phyloP scores from a whole-genome alignment of 2,329 filamentous ascomycete genomes.

The Alternaria viburni region DNA sequence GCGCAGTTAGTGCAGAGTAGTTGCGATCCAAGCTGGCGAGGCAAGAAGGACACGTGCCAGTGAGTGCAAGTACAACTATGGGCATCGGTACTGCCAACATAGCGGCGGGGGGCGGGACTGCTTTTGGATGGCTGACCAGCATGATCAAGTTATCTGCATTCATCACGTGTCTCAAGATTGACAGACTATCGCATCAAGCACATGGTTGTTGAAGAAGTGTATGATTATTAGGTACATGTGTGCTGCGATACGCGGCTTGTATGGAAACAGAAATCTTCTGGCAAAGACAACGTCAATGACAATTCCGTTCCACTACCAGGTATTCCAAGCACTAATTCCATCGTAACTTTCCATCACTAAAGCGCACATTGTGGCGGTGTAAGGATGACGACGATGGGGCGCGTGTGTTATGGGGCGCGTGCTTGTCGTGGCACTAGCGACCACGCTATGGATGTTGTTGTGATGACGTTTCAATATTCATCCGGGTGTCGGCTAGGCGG shows the following conservation, averaged over 20 bases:
- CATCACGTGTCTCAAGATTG: background rate
- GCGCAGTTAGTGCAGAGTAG: background rate
- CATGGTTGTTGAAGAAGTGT: background rate
- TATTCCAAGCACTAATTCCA: background rate
- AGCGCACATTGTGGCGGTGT: background rate
- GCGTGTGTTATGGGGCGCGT: background rate
- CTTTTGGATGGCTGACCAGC: background rate
- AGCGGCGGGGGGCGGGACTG: background rate
- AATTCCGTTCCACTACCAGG: background rate
- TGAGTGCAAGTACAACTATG: background rate
- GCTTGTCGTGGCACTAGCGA: background rate
- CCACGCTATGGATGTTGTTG: slow-evolving; percentile 1
- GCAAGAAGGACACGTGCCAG: background rate
- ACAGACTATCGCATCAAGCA: background rate
- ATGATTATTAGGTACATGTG: background rate
- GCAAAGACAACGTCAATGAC: background rate
- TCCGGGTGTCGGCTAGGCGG: background rate
- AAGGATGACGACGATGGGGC: background rate
- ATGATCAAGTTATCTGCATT: background rate
- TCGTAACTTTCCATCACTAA: background rate
- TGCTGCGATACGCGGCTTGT: background rate
- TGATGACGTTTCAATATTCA: slow-evolving; percentile 5
- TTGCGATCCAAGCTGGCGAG: background rate
- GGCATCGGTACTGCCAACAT: background rate
- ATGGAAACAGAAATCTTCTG: background rate